Conservation (phyloP, 306 rosid species). For the Macrotyloma uniflorum region DNA sequence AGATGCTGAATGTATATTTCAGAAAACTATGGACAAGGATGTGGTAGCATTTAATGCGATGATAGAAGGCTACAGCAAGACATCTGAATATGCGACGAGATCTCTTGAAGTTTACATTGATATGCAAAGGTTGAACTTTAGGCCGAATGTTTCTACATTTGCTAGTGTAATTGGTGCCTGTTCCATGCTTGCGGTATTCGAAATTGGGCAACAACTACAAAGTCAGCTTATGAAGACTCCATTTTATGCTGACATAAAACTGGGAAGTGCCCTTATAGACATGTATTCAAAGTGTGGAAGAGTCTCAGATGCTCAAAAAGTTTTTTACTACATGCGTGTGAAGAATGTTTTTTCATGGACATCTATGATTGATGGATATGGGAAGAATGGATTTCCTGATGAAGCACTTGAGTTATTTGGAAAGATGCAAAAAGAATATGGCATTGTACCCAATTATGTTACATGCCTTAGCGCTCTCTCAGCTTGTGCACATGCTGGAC, state of each 20-base stretch:
- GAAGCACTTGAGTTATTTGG: conserved; percentile 75
- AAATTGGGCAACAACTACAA: conserved; percentile 76
- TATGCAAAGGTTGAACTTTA: conserved; percentile 69
- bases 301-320: conserved; percentile 61
- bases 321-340: conserved; percentile 69
- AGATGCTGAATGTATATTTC: conserved; percentile 76
- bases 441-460: conserved; percentile 64
- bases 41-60: conserved; percentile 86
- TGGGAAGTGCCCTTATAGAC: conserved; percentile 87
- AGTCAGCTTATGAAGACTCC: conserved; percentile 74
- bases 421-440: conserved; percentile 52
- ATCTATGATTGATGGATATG: conserved; percentile 95
- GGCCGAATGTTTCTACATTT: conserved; percentile 85
- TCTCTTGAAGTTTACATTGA: conserved; percentile 74
- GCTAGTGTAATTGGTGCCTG: conserved; percentile 91
- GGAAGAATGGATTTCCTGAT: conserved; percentile 73
- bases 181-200: conserved; percentile 67
- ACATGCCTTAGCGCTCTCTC: conserved; percentile 85
- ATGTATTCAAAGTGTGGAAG: conserved; percentile 88
- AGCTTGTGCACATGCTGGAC: conserved; percentile 90
- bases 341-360: conserved; percentile 94
- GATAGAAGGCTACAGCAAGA: conserved; percentile 94
- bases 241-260: conserved; percentile 54
- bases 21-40: conserved; percentile 66
- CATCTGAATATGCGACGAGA: conserved; percentile 56